Base-by-base conservation (phyloP, 106 monocot genomes). In the Phalaenopsis aphrodite region DNA sequence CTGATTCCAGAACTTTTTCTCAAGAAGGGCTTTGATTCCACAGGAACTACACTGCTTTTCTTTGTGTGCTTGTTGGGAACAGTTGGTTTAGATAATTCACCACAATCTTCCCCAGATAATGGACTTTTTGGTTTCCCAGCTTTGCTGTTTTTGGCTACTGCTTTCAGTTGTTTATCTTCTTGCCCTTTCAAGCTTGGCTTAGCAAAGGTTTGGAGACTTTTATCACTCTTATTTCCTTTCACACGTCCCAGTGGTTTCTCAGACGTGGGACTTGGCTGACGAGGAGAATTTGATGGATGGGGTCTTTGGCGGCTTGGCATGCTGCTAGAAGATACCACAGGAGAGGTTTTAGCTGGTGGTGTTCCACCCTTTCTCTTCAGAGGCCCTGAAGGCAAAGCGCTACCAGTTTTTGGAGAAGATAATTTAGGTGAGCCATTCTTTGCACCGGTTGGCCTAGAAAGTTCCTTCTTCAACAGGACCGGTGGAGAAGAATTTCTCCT, bases 1-100 rank as follows among this genome's bases (percentile, higher is more conserved):
- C 65, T 75, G 83, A 58, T 84, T 41, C 88, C 83, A 75, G 88
- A 47, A 18, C 85, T 80, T 87, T 93, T 93, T 74, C 72, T 90
- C 56, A 85, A 84, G 78, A 81, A 91, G 15, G 98, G 85, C 75
- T 91, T 99, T 47, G 94, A 83, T 75, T 99, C 98, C 76, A 94
- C 38, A 36, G 98, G 98, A n/a, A 99, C 94, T 42, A 94, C 88
- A 78, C 81, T 99, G 76, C 92, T 91, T 76, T 99, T 99, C 82
- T 91, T 93, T 17, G 92, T 82, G 16, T 88, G 87, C 84, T 90
- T 99, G 81, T 81, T 94, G 36, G 92, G 87, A 75, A 93, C 85
- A 72, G 83, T 88, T 56, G 89, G 87, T 61, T 91, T 99, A 37
- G 88, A 52, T 74, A 82, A 57, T 2, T 19, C 75, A 85, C 36